Evolutionary conservation across 345 rosid genomes (phyloP).

Genomic region (Citrus maxima): DNA sequence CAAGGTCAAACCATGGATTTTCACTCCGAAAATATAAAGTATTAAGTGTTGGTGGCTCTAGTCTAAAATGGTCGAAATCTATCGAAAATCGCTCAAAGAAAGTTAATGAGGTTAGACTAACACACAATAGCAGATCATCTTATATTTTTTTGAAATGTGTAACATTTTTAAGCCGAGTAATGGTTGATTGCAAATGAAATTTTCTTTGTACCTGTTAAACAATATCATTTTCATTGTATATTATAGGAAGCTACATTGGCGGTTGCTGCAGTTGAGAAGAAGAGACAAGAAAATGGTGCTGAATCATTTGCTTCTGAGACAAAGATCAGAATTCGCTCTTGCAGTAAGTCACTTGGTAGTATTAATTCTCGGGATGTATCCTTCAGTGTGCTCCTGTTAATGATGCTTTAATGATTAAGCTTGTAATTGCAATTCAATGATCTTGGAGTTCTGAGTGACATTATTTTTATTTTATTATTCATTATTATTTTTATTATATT

Average conservation of each 20-base stretch:
- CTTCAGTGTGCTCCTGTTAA: neutral
- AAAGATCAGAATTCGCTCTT: slow-evolving; percentile 39
- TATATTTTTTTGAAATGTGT: neutral
- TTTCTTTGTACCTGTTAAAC: slow-evolving; percentile 2
- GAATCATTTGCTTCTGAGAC: slow-evolving; percentile 29
- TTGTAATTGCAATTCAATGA: neutral
- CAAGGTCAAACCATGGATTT: slow-evolving; percentile 79
- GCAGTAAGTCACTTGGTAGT: slow-evolving; percentile 42
- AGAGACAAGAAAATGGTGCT: slow-evolving; percentile 49
- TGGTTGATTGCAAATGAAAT: neutral
- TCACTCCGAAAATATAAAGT: slow-evolving; percentile 90
- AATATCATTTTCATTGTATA: slow-evolving; percentile 7
- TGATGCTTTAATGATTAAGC: slow-evolving; percentile 13
- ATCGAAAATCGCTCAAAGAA: slow-evolving; percentile 76
- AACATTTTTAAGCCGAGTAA: neutral
- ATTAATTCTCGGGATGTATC: neutral
- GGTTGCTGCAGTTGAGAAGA: slow-evolving; percentile 76
- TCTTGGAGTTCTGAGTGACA: slow-evolving; percentile 1
- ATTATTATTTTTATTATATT: neutral
- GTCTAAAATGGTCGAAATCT: slow-evolving; percentile 95
- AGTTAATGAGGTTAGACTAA: slow-evolving; percentile 74
- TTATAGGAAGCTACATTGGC: slow-evolving; percentile 87
- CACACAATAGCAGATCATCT: slow-evolving; percentile 5
- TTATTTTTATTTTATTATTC: neutral
- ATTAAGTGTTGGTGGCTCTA: slow-evolving; percentile 79